Conservation (phyloP, 78 protist species). For the Dictyostelium capitatum region DNA sequence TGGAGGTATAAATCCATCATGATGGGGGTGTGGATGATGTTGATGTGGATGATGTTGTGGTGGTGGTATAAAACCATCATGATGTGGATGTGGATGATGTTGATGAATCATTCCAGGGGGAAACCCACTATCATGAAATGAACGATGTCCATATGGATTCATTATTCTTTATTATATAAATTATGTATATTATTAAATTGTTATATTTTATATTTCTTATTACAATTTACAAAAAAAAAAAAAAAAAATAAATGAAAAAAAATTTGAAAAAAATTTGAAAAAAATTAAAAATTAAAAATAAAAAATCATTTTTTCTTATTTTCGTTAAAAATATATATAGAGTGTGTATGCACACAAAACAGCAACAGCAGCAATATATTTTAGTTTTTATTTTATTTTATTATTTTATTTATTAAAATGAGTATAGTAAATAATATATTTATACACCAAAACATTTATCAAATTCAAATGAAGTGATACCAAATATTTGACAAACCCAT, state of each 20-base stretch:
- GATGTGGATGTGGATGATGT: neutral
- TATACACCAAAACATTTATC: slow-evolving; percentile 50
- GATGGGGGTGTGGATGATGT: no score
- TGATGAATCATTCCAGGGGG: neutral
- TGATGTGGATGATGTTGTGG: neutral
- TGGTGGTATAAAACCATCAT: neutral
- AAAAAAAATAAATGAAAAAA: neutral
- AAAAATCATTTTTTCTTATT: neutral
- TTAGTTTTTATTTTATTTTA: neutral
- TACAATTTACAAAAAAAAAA: neutral
- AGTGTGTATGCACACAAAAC: no score
- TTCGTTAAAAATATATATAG: no score
- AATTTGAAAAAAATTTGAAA: neutral
- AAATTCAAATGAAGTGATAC: slow-evolving; percentile 58
- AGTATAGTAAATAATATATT: neutral
- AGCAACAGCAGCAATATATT: neutral
- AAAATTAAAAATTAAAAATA: neutral
- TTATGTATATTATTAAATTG: neutral
- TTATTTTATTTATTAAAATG: neutral
- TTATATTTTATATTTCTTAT: neutral
- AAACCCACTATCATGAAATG: neutral
- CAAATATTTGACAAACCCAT: slow-evolving; percentile 71
- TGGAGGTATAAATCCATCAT: no score
- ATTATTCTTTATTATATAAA: neutral
- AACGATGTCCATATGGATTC: slow-evolving; percentile 27